Percentiles rank a stretch among this genome's conserved stretches.
These are phyloP conservation scores for Pascua sp. DNA, from an alignment of 1,284 basidiomycete species.

Conservation along the genomic window DNA sequence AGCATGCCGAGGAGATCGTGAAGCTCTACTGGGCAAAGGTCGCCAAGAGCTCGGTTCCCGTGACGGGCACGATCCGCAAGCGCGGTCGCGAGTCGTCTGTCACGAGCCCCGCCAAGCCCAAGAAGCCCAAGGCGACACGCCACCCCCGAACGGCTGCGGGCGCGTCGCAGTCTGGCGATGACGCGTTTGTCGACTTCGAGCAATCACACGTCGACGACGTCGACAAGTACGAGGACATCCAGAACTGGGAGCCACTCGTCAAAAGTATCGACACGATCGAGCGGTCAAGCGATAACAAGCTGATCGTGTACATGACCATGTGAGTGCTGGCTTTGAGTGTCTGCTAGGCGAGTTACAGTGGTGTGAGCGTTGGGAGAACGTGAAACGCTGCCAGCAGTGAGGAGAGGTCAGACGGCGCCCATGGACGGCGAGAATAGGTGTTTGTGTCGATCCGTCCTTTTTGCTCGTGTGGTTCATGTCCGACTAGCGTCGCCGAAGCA, in stretches of 20 bases:
- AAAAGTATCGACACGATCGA: constrained; percentile 41
- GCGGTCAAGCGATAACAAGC: constrained; percentile 21
- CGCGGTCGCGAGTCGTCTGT: constrained; percentile 18
- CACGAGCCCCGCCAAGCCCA: constrained; percentile 11
- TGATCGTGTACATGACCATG: constrained; percentile 45
- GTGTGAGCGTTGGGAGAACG: not conserved
- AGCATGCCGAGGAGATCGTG: constrained; percentile 36
- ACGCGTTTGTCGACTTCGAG: constrained; percentile 57
- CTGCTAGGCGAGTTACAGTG: no score
- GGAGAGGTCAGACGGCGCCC: not conserved
- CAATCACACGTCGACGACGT: constrained; percentile 34
- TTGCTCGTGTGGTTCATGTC: not conserved
- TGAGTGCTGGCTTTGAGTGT: constrained; percentile 21
- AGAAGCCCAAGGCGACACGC: constrained; percentile 34
- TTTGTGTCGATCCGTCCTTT: no score
- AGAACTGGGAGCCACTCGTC: constrained; percentile 45
- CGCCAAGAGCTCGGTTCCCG: constrained; percentile 7
- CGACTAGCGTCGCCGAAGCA: no score
- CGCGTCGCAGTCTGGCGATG: constrained; percentile 40
- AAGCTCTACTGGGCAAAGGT: constrained; percentile 35
- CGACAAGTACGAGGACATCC: constrained; percentile 35
- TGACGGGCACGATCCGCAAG: constrained; percentile 15
- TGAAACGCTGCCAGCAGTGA: not conserved
- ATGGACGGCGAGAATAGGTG: not conserved
- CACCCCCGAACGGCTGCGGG: not conserved